Percentiles rank a stretch among this genome's conserved stretches.
Conservation (phyloP, 192 early-diverging fungal genomes). For the Coemansia sp. region DNA sequence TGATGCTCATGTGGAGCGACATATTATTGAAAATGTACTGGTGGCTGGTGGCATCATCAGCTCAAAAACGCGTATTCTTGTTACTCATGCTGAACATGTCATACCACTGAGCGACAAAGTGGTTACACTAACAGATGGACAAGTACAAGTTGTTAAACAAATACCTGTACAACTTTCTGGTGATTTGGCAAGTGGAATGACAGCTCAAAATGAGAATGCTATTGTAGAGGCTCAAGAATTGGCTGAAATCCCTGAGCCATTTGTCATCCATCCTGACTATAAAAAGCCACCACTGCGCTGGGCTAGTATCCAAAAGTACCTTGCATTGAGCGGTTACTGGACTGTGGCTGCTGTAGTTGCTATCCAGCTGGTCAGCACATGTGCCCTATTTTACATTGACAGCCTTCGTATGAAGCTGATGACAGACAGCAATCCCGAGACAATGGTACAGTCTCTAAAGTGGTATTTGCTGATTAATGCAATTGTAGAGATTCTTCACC, state of each 20-base stretch:
- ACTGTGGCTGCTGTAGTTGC: constrained; percentile 6
- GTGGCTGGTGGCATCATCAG: constrained; percentile 26
- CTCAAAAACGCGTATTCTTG: constrained; percentile 51
- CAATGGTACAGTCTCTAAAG: constrained; percentile 21
- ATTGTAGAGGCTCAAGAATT: background rate
- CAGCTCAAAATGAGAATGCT: background rate
- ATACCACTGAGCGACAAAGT: constrained; percentile 25
- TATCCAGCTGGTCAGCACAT: constrained; percentile 13
- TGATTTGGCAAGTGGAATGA: background rate
- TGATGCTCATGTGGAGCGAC: constrained; percentile 61
- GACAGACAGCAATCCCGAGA: constrained; percentile 25
- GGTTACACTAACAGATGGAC: constrained; percentile 18
- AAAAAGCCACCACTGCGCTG: background rate
- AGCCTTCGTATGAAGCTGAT: constrained; percentile 23
- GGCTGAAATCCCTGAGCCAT: background rate
- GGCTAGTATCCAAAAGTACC: constrained; percentile 6
- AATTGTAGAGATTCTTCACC: background rate
- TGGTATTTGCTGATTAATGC: constrained; percentile 28
- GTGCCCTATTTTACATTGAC: constrained; percentile 17
- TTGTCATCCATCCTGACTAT: constrained; percentile 5
- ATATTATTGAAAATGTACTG: constrained; percentile 57
- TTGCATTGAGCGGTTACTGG: constrained; percentile 19
- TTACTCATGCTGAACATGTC: constrained; percentile 44
- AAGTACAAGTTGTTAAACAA: constrained; percentile 7
- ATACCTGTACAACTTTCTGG: background rate